Conservation (phyloP, 306 rosid genomes). For the Cucurbita pepo region DNA sequence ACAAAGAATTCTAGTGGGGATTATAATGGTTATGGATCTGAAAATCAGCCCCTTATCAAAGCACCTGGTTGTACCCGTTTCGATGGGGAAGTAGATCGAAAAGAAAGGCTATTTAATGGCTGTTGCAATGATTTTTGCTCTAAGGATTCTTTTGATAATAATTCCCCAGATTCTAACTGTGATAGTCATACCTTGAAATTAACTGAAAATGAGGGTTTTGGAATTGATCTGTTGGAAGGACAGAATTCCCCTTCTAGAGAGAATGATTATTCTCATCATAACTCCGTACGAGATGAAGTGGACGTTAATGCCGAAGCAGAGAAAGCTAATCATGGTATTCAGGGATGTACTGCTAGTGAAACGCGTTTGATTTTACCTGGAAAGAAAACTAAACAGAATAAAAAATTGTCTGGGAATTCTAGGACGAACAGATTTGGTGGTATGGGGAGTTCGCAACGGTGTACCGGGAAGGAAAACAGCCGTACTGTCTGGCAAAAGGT, state of each 20-base stretch:
- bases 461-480: constrained; percentile 46
- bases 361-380: constrained; percentile 1
- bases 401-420: constrained; percentile 20
- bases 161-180: constrained; percentile 24
- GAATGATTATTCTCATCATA: constrained; percentile 16
- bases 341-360: constrained; percentile 16
- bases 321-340: constrained; percentile 18
- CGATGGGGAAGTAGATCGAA: neutral
- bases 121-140: constrained; percentile 14
- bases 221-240: constrained; percentile 11
- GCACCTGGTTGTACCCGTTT: neutral
- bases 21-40: constrained; percentile 14
- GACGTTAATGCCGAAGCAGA: constrained; percentile 20
- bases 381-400: constrained; percentile 43
- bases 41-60: constrained; percentile 12
- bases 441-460: constrained; percentile 23
- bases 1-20: constrained; percentile 12
- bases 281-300: constrained; percentile 7
- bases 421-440: constrained; percentile 30
- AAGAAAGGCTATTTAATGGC: neutral
- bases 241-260: constrained; percentile 15
- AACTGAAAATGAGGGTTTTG: constrained; percentile 16
- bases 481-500: constrained; percentile 83
- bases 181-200: constrained; percentile 15
- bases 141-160: constrained; percentile 5